phyloP scores from a whole-genome alignment of 345 rosid species.

The Turritis glabra region DNA sequence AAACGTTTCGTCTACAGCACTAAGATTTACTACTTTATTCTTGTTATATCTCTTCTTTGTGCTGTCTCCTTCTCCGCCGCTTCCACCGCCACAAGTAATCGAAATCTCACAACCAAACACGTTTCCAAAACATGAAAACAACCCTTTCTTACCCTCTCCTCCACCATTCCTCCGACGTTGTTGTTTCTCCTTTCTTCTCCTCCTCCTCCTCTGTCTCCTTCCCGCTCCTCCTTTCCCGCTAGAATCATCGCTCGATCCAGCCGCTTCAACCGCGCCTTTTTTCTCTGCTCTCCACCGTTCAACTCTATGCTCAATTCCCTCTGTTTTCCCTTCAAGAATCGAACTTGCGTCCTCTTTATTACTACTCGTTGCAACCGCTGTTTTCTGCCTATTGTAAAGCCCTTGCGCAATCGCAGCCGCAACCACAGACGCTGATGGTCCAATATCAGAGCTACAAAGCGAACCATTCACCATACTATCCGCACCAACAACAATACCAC shows the following conservation, averaged over 20 bases:
- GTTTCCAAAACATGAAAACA: constrained; percentile 84
- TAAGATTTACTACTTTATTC: constrained; percentile 47
- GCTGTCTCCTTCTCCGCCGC: constrained; percentile 41
- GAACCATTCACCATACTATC: constrained; percentile 70
- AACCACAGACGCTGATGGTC: constrained; percentile 93
- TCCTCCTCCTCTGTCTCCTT: constrained; percentile 26
- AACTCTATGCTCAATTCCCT: constrained; percentile 56
- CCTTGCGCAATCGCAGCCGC: constrained; percentile 96
- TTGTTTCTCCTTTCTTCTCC: constrained; percentile 27
- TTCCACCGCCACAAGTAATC: constrained; percentile 72
- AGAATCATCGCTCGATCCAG: constrained; percentile 18
- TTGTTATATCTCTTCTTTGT: constrained; percentile 42
- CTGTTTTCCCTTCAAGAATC: constrained; percentile 58
- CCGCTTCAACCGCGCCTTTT: constrained; percentile 4
- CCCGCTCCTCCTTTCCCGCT: constrained; percentile 28
- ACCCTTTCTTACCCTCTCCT: constrained; percentile 30
- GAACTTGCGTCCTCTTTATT: constrained; percentile 44
- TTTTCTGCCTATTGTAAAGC: constrained; percentile 50
- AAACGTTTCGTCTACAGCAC: constrained; percentile 49
- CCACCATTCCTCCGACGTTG: constrained; percentile 24
- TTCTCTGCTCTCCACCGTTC: constrained; percentile 73
- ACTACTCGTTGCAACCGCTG: constrained; percentile 20
- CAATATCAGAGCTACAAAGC: constrained; percentile 60
- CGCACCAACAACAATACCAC: background rate
- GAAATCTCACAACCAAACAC: constrained; percentile 80